Evolutionary conservation across 805 yeast genomes (phyloP), one percentile per base, ranked within the genome.

Genomic region (Kodamaea laetipori): DNA sequence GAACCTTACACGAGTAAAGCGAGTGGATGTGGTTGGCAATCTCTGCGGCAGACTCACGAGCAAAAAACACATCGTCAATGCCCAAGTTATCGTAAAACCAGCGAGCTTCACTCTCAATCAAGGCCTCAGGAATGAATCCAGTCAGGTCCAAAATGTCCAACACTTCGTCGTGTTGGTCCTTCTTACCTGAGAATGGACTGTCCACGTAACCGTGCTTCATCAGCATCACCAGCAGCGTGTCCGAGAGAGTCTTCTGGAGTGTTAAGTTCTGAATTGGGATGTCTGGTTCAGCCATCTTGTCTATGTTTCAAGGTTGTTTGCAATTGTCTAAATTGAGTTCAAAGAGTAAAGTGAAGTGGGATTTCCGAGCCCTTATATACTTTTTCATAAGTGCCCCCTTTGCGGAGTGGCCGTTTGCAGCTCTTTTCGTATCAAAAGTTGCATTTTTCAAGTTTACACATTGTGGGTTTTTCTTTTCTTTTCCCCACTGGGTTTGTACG

Each of bases 1-100:
- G 94, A 42, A 94, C 78, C 63, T 94, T 94, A 45, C 97, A 90
- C 25, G 97, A 87, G 66, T 92, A 92, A 43, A 92, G 73, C 7
- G 97, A 86, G 58, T 86, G 86, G 54, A 92, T 87, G 58, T 90
- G 90, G 43, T 84, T 78, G 12, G 87, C 90, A 52, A 92, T 86
- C 48, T 84, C 86, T 41, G 77, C 80, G 10, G 90, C 85, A 4
- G 86, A 71, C 60, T 92, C 97, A 50, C 85, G 80, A 33, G 94
- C 94, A 61, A 92, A 90, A 66, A 86, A 92, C 23, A 88, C 84
- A 59, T 90, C 97, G 60, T 90, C 97, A 47, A 92, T 89, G 19
- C 97, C 97, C 52, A 92, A 74, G 31, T 78, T 67, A 45, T 85
- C 80, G 70, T 94, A 94, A 63, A 92, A 90, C 95, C 97, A 90